Evolutionary conservation across 306 rosid species (phyloP), one percentile per base, ranked within the genome.

Genomic region (Cucumis melo): DNA sequence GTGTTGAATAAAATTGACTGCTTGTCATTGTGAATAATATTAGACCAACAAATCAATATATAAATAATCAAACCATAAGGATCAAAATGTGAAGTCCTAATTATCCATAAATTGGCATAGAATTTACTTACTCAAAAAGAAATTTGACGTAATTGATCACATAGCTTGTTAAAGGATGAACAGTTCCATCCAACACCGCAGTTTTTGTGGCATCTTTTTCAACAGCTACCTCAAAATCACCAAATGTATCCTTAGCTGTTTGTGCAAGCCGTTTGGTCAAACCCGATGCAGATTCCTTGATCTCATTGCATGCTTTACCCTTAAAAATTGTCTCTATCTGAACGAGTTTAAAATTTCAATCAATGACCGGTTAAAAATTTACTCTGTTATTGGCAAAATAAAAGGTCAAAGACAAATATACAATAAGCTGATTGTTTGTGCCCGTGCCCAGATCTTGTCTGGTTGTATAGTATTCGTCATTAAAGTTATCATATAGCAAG

Each of bases 211-310:
- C 96, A 85, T 94, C 96, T 81, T 92, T 92, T 80, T 92, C 97
- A 83, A 94, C 96, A 6, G 96, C 98, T 86, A 90, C 98, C 84
- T 94, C 98, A 87, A 92, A 92, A 89, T 94, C 98, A 73, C 97
- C 97, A 83, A 94, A 92, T 4, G 97, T 92, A 57, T 90, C 94
- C 78, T 92, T 91, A 3, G 98, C 97, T 4, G 96, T 92, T 86
- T 86, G 95, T 23, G 99, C 97, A 71, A 94, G 95, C 62, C 87
- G 86, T 89, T 92, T 94, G 41, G 99, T 89, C 90, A 94, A 71
- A 84, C 93, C 66, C 78, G 82, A 81, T 10, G 97, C 96, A 23
- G 91, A 93, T 61, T 92, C 99, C 87, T 87, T 87, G 65, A 92
- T 92, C 80, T 82, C 95, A 38, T 73, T 71, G 83, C 99, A 92